These are phyloP conservation scores for Solanum hybrid DNA, from an alignment of 305 asterid species.

Conservation along the genomic window DNA sequence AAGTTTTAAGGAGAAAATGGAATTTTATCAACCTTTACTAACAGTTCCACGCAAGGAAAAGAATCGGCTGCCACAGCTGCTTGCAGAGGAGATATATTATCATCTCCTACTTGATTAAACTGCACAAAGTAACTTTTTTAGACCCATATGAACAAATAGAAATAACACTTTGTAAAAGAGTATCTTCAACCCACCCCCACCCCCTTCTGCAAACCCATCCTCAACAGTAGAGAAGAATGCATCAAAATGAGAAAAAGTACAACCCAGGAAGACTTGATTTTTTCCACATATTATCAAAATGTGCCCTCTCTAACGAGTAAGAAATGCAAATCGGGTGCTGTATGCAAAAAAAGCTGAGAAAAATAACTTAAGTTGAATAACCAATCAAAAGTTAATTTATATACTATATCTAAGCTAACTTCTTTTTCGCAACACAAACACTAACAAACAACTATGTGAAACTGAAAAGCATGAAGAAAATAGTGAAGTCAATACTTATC, in stretches of 20 bases:
- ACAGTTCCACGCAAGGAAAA: slow-evolving; percentile 56
- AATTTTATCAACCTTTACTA: slow-evolving; percentile 45
- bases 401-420: background rate
- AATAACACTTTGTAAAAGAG: background rate
- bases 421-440: background rate
- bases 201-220: background rate
- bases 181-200: background rate
- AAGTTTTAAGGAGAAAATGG: background rate
- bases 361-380: background rate
- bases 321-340: background rate
- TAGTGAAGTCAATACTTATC: background rate
- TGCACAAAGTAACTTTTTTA: slow-evolving; percentile 28
- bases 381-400: background rate
- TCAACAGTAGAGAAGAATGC: background rate
- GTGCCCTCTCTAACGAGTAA: background rate
- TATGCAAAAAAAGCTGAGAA: background rate
- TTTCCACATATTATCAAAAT: background rate
- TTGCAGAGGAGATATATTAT: slow-evolving; percentile 54
- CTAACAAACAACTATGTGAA: background rate
- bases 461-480: background rate
- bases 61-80: slow-evolving; percentile 94
- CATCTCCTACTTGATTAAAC: slow-evolving; percentile 85
- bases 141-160: background rate
- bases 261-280: background rate
- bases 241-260: background rate